Evolutionary conservation across 768 basidiomycete species (phyloP), one percentile per base, ranked within the genome.

Genomic region (Leccinum barrowsii): DNA sequence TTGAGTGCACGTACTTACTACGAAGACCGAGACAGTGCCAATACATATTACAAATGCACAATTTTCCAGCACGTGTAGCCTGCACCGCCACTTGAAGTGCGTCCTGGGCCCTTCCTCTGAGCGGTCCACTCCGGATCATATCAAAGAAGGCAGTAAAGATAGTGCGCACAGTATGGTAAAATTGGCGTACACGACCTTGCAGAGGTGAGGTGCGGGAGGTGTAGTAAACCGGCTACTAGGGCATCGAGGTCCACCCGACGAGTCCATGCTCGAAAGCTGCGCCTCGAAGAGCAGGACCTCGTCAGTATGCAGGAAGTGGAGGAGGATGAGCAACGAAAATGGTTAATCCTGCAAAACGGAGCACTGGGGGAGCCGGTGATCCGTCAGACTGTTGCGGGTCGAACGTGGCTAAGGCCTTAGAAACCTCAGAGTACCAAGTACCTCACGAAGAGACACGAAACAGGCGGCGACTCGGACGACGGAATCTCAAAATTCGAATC

Each of bases 301-400:
- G 69, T 99, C 96, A 1, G 90, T 82, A 72, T 98, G 98, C n/a
- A 98, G 72, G 66, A 94, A 98, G 19, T 26, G 26, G 26, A 97
- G 70, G 19, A 98, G 75, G 21, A 96, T 79, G 15, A 97, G 80
- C 15, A 88, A 72, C 0, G 92, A 76, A 7, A 95, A 74, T 0
- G 87, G 85, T 82, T 59, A 83, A 84, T 2, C 84, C 84, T 0
- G 75, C 66, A 47, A 96, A 65, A 17, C 69, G 68, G n/a, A 73
- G 58, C 10, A 30, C 40, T 1, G 52, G 46, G 34, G 35, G 52
- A 49, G 48, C 37, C n/a, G 24, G 51, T 32, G 48, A 24, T 11
- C 7, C 11, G 24, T 22, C 58, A 17, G 10, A 11, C 2, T n/a
- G 28, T 7, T 32, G 64, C n/a, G 66, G 56, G 60, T 56, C 22